Evolutionary conservation across 2,329 filamentous ascomycete genomes (phyloP), one percentile per base, ranked within the genome.

Genomic region (Neopestalotiopsis rosae): DNA sequence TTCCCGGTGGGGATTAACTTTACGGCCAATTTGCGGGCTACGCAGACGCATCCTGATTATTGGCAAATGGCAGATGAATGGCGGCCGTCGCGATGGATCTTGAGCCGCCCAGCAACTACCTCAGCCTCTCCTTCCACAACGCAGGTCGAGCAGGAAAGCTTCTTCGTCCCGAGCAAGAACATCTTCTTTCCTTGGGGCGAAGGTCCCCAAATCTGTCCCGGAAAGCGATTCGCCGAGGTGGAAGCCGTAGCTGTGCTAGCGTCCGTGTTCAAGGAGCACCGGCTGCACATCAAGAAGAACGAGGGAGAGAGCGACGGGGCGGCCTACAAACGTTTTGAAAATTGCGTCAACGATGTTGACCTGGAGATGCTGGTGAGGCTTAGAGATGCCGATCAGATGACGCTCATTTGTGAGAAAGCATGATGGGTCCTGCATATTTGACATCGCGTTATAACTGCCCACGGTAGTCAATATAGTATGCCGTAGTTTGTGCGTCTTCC

Each of bases 101-200:
- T n/a, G 57, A 34, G 52, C 14, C 9, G 42, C 14, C 9, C 68
- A 24, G 64, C 70, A 12, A 52, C 63, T 40, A 14, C 30, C 9
- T 20, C 17, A 2, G 17, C 67, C 1, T 38, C 49, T 30, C 24
- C 68, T 9, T 5, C 28, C 5, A 66, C 66, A 14, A 64, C 66
- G 14, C 28, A 70, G 56, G 14, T 70, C 5, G 57, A 32, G 5
- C 49, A 40, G 17, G 70, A 74, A 61, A 34, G 67, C 5, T 38
- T 73, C 1, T 45, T 52, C 32, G 49, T 61, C 14, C 72, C 71
- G 14, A 52, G 61, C 12, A 67, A 69, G 52, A 32, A 61, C 1
- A 70, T 68, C 5, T 74, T 71, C 24, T 70, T 75, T 9, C 71
- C 73, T 2, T 75, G 73, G 72, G 70, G 68, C 5, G 73, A 73